Percentiles rank a stretch among this genome's conserved stretches.
These are phyloP conservation scores for Starmerella stellata DNA, from an alignment of 805 yeast species.

Conservation along the genomic window DNA sequence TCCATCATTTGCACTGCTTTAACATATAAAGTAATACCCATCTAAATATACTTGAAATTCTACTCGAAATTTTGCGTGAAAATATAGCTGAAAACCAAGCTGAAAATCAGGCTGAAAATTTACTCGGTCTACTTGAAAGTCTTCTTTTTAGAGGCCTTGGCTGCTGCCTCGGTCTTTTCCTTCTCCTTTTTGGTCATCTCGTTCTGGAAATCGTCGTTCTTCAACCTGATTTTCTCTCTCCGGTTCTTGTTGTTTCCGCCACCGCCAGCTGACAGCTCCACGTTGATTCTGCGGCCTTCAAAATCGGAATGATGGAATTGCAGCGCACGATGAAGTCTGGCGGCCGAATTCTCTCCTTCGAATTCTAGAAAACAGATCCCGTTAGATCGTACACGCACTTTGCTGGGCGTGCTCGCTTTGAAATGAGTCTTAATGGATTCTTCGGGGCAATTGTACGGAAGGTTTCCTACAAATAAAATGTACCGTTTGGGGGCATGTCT, in stretches of 20 bases:
- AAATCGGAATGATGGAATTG: slow-evolving; percentile 62
- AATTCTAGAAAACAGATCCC: slow-evolving; percentile 90
- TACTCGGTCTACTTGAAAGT: too few species aligned
- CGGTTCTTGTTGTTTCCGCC: slow-evolving; percentile 68
- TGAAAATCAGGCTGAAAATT: too few species aligned
- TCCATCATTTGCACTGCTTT: too few species aligned
- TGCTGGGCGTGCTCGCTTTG: slow-evolving; percentile 47
- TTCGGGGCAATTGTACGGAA: slow-evolving; percentile 54
- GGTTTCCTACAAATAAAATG: slow-evolving; percentile 74
- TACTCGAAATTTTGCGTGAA: too few species aligned
- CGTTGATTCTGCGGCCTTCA: slow-evolving; percentile 65
- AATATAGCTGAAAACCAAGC: too few species aligned
- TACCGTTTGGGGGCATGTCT: slow-evolving; percentile 44
- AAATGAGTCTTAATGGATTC: slow-evolving; percentile 54
- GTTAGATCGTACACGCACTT: slow-evolving; percentile 45
- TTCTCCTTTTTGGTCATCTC: slow-evolving; percentile 35
- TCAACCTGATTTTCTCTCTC: slow-evolving; percentile 47
- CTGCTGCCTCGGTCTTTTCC: neutral
- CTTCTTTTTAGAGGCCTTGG: neutral
- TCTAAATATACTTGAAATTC: too few species aligned
- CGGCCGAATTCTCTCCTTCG: slow-evolving; percentile 47
- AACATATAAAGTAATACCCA: too few species aligned
- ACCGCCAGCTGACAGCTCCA: slow-evolving; percentile 94
- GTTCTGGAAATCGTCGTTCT: slow-evolving; percentile 55
- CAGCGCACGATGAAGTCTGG: slow-evolving; percentile 68